These are phyloP conservation scores for Eimeria praecox DNA, from an alignment of 169 alveolate genomes.

Conservation along the genomic window DNA sequence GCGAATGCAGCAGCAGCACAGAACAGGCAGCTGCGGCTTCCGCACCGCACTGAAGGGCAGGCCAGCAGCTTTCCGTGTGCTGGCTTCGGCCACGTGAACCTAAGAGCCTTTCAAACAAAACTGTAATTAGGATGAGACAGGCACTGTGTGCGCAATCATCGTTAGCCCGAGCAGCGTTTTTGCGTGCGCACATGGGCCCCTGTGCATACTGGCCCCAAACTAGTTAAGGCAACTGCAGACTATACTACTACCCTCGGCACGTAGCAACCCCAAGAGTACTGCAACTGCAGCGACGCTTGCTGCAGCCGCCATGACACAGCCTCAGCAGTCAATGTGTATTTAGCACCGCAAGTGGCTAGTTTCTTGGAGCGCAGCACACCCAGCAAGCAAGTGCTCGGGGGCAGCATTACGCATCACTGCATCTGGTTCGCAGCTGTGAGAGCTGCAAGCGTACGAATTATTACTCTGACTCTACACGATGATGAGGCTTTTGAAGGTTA, in stretches of 20 bases:
- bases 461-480: neutral
- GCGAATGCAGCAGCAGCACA: neutral
- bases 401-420: neutral
- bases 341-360: neutral
- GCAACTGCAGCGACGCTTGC: neutral
- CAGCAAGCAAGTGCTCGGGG: neutral
- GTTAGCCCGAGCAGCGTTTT: neutral
- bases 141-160: neutral
- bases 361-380: too few relatives aligned
- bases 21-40: neutral
- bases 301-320: neutral
- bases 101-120: neutral
- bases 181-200: neutral
- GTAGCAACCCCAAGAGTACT: neutral
- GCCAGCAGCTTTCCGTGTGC: neutral
- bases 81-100: neutral
- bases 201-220: neutral
- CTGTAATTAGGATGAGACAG: neutral
- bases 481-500: neutral
- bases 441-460: neutral
- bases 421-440: neutral
- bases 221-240: neutral
- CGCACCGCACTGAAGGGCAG: conserved; percentile 2
- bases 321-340: neutral
- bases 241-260: neutral